Conservation (phyloP, 192 early-diverging fungal genomes). For the Coemansia sp. region DNA sequence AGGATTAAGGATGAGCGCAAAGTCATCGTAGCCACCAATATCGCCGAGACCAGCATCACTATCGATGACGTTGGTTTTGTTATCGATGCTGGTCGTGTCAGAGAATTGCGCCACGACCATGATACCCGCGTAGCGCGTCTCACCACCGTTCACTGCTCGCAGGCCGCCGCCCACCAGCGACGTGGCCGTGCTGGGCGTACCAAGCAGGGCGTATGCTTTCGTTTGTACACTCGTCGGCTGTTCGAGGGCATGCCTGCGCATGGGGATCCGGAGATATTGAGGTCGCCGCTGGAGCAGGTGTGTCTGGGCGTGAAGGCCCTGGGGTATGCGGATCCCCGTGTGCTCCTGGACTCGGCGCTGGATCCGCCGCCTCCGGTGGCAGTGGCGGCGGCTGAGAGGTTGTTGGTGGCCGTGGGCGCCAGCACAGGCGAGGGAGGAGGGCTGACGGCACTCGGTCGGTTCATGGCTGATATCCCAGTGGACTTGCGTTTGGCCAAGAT, state of each 20-base stretch:
- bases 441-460: slow-evolving; percentile 67
- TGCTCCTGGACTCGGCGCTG: slow-evolving; percentile 59
- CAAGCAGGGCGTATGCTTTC: slow-evolving; percentile 71
- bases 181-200: slow-evolving; percentile 84
- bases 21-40: slow-evolving; percentile 86
- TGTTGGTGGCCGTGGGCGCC: slow-evolving; percentile 64
- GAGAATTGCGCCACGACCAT: slow-evolving; percentile 58
- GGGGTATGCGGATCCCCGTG: slow-evolving; percentile 58
- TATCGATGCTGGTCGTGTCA: slow-evolving; percentile 67
- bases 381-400: slow-evolving; percentile 57
- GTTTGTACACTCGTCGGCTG: slow-evolving; percentile 60
- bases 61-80: slow-evolving; percentile 74
- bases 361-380: slow-evolving; percentile 64
- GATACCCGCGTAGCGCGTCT: slow-evolving; percentile 61
- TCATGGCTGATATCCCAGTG: slow-evolving; percentile 69
- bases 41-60: slow-evolving; percentile 71
- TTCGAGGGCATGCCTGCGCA: slow-evolving; percentile 59
- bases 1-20: slow-evolving; percentile 62
- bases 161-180: slow-evolving; percentile 64
- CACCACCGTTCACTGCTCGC: slow-evolving; percentile 52
- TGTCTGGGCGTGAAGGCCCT: slow-evolving; percentile 70
- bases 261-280: slow-evolving; percentile 72
- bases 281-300: slow-evolving; percentile 82
- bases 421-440: slow-evolving; percentile 46
- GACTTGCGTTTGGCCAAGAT: slow-evolving; percentile 80